A percentile compares a stretch with the other conserved stretches of the same genome.
Conservation (phyloP, 148 eudicot species). For the Silene uniflora region DNA sequence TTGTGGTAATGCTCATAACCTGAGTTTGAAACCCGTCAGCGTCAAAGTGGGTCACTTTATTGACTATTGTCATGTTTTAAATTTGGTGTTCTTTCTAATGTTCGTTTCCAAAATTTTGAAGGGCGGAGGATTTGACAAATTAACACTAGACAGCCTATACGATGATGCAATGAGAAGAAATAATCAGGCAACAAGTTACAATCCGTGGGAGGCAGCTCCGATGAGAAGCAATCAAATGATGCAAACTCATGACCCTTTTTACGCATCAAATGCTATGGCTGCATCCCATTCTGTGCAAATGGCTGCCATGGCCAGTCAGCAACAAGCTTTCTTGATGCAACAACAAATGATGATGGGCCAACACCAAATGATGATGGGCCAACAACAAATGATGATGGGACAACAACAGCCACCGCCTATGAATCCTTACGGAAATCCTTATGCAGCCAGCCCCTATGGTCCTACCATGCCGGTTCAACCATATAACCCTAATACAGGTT, state of each 20-base stretch:
- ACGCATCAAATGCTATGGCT: slow-evolving; percentile 56
- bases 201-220: slow-evolving; percentile 76
- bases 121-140: slow-evolving; percentile 88
- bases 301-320: slow-evolving; percentile 75
- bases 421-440: slow-evolving; percentile 65
- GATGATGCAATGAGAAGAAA: slow-evolving; percentile 90
- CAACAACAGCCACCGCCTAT: slow-evolving; percentile 33
- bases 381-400: slow-evolving; percentile 16
- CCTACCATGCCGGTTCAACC: slow-evolving; percentile 58
- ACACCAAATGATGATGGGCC: slow-evolving; percentile 28
- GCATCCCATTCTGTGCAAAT: slow-evolving; percentile 67
- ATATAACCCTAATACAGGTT: slow-evolving; percentile 75
- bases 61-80: not conserved
- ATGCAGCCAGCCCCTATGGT: slow-evolving; percentile 57
- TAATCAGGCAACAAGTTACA: slow-evolving; percentile 71
- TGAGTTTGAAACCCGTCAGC: not conserved
- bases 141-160: slow-evolving; percentile 85
- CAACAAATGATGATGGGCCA: slow-evolving; percentile 66
- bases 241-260: slow-evolving; percentile 64
- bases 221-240: slow-evolving; percentile 47
- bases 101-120: slow-evolving; percentile 18
- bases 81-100: not conserved
- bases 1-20: too few species aligned
- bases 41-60: not conserved
- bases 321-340: slow-evolving; percentile 57